Evolutionary conservation across 108 stramenopile genomes (phyloP).

Genomic region (Chaetoceros tenuissimus): DNA sequence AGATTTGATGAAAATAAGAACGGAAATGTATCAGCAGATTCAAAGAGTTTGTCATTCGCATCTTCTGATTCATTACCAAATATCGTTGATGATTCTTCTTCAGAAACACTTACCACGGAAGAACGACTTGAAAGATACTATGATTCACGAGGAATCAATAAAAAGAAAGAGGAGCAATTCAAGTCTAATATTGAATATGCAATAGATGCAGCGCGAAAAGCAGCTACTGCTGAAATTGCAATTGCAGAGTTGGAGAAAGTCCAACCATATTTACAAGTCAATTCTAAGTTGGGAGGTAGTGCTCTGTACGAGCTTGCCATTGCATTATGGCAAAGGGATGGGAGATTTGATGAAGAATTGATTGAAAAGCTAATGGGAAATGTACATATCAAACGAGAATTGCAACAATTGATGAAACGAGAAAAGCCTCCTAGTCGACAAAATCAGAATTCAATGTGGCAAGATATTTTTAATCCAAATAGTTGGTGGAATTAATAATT

Average conservation of each 20-base stretch:
- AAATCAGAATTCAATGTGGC: too few species aligned
- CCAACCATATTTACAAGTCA: slow-evolving; percentile 1
- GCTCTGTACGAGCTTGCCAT: background rate
- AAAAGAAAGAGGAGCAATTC: slow-evolving; percentile 1
- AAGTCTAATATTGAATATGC: slow-evolving; percentile 2
- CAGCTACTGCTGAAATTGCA: background rate
- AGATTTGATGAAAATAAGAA: background rate
- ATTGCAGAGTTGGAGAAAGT: background rate
- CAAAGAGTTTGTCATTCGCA: too few species aligned
- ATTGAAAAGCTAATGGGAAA: too few species aligned
- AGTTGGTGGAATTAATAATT: too few species aligned
- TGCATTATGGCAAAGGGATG: background rate
- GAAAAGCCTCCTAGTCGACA: too few species aligned
- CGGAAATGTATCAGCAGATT: too few species aligned
- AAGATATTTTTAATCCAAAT: too few species aligned
- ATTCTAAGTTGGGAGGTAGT: slow-evolving; percentile 1
- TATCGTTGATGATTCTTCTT: too few species aligned
- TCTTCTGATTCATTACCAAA: background rate
- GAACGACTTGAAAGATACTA: slow-evolving; percentile 4
- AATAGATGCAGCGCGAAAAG: background rate
- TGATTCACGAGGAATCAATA: slow-evolving; percentile 1
- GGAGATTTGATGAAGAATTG: background rate
- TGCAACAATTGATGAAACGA: too few species aligned
- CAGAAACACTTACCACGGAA: slow-evolving; percentile 7
- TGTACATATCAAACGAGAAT: too few species aligned